These are phyloP conservation scores for Salvia miltiorrhiza DNA, from an alignment of 257 asterid species.

Conservation along the genomic window DNA sequence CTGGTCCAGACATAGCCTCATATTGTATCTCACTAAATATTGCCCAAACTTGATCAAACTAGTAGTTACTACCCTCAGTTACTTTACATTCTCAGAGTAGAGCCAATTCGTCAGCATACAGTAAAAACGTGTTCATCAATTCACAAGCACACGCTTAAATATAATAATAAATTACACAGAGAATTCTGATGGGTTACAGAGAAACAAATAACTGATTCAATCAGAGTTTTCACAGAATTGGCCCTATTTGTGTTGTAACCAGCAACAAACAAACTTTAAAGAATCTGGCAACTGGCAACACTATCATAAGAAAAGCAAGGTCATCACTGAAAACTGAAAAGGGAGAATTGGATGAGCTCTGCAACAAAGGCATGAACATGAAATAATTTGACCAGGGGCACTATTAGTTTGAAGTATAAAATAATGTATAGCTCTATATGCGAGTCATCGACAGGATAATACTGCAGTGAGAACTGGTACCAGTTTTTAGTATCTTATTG, in stretches of 20 bases:
- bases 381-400: neutral
- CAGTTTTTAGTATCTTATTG: neutral
- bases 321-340: neutral
- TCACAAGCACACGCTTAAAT: neutral
- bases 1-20: neutral
- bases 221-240: neutral
- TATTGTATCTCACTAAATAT: neutral
- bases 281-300: neutral
- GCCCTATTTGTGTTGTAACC: neutral
- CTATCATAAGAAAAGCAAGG: neutral
- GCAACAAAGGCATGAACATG: neutral
- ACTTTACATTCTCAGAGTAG: neutral
- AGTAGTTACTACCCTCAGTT: too few relatives aligned
- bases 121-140: neutral
- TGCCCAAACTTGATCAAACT: slow-evolving; percentile 3
- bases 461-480: neutral
- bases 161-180: neutral
- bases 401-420: neutral
- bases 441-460: neutral
- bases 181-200: neutral
- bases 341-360: neutral
- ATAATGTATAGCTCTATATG: neutral
- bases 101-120: neutral
- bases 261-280: neutral
- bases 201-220: neutral